phyloP scores from a whole-genome alignment of 352 stramenopile species.

The Phytophthora cryptogea region DNA sequence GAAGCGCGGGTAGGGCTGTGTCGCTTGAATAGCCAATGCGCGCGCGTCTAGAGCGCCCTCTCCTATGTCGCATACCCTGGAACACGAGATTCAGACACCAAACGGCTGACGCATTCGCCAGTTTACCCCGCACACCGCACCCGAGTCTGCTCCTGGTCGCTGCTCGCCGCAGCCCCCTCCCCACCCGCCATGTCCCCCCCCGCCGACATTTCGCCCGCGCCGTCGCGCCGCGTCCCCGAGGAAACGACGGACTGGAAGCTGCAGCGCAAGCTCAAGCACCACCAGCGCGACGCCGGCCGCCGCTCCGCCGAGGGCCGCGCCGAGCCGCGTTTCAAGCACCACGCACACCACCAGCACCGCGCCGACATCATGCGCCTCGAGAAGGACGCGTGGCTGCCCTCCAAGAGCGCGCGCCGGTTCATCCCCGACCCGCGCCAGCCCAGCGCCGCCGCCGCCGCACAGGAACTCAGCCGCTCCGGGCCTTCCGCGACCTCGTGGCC shows the following conservation, averaged over 20 bases:
- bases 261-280: conserved; percentile 74
- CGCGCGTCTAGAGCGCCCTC: background rate
- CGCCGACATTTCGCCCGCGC: conserved; percentile 19
- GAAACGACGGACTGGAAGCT: conserved; percentile 53
- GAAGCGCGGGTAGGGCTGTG: conserved; percentile 2
- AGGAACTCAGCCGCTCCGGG: conserved; percentile 50
- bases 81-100: conserved; percentile 2
- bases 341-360: conserved; percentile 39
- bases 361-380: conserved; percentile 42
- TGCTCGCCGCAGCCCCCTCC: conserved; percentile 5
- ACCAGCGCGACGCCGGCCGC: conserved; percentile 58
- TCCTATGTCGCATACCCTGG: conserved; percentile 20
- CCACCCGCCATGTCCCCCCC: conserved; percentile 31
- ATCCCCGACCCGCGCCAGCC: conserved; percentile 43
- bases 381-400: conserved; percentile 40
- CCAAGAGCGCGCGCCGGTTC: conserved; percentile 32
- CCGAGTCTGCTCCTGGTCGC: background rate
- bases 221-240: conserved; percentile 22
- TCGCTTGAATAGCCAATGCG: background rate
- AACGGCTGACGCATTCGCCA: conserved; percentile 4
- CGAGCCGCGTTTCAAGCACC: conserved; percentile 47
- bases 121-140: background rate
- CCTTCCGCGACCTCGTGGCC: conserved; percentile 64
- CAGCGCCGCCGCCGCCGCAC: background rate
- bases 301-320: conserved; percentile 27